Conservation (phyloP, 345 rosid species). For the Turritis glabra region DNA sequence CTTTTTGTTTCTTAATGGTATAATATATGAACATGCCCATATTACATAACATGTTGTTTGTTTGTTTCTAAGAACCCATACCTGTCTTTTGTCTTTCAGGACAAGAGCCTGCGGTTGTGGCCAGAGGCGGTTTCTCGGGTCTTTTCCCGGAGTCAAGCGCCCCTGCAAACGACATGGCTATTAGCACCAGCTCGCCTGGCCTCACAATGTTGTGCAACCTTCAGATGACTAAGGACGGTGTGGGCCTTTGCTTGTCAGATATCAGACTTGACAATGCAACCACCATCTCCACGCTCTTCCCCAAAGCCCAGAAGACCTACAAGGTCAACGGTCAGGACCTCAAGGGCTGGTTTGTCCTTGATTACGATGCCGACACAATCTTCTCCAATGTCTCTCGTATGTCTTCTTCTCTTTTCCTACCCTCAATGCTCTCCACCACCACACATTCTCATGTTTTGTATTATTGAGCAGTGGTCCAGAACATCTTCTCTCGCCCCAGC, state of each 20-base stretch:
- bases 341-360: constrained; percentile 67
- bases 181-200: constrained; percentile 32
- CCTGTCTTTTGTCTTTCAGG: constrained; percentile 45
- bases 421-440: neutral
- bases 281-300: constrained; percentile 41
- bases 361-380: constrained; percentile 45
- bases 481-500: constrained; percentile 49
- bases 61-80: neutral
- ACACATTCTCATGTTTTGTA: constrained; percentile 8
- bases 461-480: constrained; percentile 58
- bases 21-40: neutral
- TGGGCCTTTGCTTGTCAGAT: constrained; percentile 65
- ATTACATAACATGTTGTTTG: constrained; percentile 5
- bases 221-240: constrained; percentile 66
- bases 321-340: constrained; percentile 58
- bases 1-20: neutral
- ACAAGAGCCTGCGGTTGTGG: constrained; percentile 50
- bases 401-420: constrained; percentile 18
- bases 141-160: constrained; percentile 67
- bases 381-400: constrained; percentile 49
- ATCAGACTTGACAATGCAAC: constrained; percentile 64
- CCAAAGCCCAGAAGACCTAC: constrained; percentile 45
- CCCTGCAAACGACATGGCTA: constrained; percentile 48
- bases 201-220: constrained; percentile 61
- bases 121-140: constrained; percentile 87